Conservation (phyloP, 768 basidiomycete genomes). For the Punctularia strigosozonata region DNA sequence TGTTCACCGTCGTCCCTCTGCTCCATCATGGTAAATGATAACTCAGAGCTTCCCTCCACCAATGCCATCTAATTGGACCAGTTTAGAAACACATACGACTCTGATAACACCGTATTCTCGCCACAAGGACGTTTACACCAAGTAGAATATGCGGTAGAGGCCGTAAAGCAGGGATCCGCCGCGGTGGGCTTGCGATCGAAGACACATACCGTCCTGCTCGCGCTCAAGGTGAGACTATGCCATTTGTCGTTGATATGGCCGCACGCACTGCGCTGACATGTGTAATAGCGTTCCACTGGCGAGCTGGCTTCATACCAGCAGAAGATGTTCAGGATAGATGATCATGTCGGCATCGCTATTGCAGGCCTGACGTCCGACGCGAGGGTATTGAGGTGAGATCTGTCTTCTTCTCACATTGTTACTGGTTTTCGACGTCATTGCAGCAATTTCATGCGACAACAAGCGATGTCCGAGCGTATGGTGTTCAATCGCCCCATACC, state of each 20-base stretch:
- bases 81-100: slow-evolving; percentile 97
- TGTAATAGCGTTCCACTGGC: slow-evolving; percentile 83
- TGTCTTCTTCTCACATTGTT: background rate
- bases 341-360: slow-evolving; percentile 98
- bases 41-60: too few species aligned
- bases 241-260: background rate
- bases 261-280: slow-evolving; percentile 2
- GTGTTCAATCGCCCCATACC: slow-evolving; percentile 91
- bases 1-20: too few species aligned
- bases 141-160: slow-evolving; percentile 97
- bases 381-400: slow-evolving; percentile 77
- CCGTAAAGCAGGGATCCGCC: slow-evolving; percentile 99
- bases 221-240: slow-evolving; percentile 61
- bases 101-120: slow-evolving; percentile 95
- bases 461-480: slow-evolving; percentile 94
- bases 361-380: slow-evolving; percentile 98
- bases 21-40: too few species aligned
- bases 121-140: slow-evolving; percentile 96
- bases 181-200: slow-evolving; percentile 93
- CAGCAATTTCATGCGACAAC: slow-evolving; percentile 99
- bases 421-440: slow-evolving; percentile 2
- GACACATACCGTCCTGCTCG: slow-evolving; percentile 86
- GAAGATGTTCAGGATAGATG: slow-evolving; percentile 99
- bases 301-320: slow-evolving; percentile 99
- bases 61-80: too few species aligned